These are phyloP conservation scores for Crucihimalaya himalaica DNA, from an alignment of 345 rosid genomes.

Conservation along the genomic window DNA sequence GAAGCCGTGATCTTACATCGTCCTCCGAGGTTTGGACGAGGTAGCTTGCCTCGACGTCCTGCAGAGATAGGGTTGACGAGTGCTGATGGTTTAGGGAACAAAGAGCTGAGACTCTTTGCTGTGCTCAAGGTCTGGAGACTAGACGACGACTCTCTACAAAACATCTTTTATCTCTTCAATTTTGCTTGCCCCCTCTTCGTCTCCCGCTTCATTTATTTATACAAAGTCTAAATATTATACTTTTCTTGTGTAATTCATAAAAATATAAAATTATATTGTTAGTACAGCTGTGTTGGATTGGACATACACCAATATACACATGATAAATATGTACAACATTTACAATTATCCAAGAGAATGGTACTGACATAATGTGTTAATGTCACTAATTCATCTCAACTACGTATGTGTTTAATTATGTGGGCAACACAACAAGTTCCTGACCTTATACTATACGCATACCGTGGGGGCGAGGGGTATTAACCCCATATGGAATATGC, in stretches of 20 bases:
- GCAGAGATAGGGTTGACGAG: conserved; percentile 11
- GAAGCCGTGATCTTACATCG: conserved; percentile 36
- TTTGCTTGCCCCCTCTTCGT: conserved; percentile 13
- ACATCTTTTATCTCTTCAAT: conserved; percentile 11
- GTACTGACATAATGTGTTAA: neutral
- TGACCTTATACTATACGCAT: neutral
- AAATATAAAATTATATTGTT: neutral
- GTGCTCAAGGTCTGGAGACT: conserved; percentile 33
- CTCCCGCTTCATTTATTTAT: conserved; percentile 28
- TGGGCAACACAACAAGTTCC: neutral
- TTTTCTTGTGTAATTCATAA: neutral
- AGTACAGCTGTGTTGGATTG: neutral
- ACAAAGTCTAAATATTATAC: neutral
- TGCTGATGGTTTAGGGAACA: conserved; percentile 32
- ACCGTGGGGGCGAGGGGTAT: neutral
- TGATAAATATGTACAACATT: too few species aligned
- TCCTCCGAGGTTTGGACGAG: conserved; percentile 15
- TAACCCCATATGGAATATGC: too few species aligned
- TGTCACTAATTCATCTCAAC: neutral
- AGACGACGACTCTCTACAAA: conserved; percentile 33
- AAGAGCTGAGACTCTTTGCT: conserved; percentile 28
- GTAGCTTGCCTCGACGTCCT: conserved; percentile 20
- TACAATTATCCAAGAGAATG: neutral
- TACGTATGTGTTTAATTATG: too few species aligned
- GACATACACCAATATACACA: neutral